These are phyloP conservation scores for Leishmania gerbilli DNA, from an alignment of 208 protist genomes.

Conservation along the genomic window DNA sequence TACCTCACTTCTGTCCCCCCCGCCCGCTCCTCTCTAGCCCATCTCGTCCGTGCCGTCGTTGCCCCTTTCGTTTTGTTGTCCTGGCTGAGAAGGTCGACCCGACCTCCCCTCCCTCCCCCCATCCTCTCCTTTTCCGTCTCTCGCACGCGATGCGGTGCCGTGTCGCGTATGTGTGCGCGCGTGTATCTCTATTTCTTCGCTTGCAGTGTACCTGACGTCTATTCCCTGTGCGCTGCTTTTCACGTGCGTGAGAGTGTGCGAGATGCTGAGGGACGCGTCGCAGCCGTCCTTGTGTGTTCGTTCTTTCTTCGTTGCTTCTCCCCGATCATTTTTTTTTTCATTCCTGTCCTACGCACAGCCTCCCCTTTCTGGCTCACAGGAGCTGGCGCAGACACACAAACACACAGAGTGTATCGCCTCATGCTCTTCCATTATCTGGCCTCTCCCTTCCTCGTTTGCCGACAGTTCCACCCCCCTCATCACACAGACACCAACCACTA, in stretches of 20 bases:
- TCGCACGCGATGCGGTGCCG: neutral
- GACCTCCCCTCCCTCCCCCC: neutral
- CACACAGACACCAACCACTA: neutral
- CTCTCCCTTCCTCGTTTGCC: neutral
- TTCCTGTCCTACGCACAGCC: neutral
- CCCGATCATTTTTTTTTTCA: neutral
- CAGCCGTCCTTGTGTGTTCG: neutral
- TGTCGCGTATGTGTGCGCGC: too few species aligned
- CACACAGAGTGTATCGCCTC: neutral
- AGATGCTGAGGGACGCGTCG: neutral
- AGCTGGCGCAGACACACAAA: neutral
- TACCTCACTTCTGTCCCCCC: neutral
- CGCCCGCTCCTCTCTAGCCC: neutral
- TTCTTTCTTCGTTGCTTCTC: neutral
- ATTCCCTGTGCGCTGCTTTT: neutral
- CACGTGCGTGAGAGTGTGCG: neutral
- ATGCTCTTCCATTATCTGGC: neutral
- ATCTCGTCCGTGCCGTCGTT: neutral
- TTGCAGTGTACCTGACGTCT: neutral
- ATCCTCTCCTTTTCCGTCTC: neutral
- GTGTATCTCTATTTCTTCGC: neutral
- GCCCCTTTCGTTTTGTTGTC: neutral
- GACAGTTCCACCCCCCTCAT: neutral
- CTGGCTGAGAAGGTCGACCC: neutral
- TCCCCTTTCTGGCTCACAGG: neutral